phyloP scores from a whole-genome alignment of 805 yeast genomes.

The Spathaspora gorwiae region DNA sequence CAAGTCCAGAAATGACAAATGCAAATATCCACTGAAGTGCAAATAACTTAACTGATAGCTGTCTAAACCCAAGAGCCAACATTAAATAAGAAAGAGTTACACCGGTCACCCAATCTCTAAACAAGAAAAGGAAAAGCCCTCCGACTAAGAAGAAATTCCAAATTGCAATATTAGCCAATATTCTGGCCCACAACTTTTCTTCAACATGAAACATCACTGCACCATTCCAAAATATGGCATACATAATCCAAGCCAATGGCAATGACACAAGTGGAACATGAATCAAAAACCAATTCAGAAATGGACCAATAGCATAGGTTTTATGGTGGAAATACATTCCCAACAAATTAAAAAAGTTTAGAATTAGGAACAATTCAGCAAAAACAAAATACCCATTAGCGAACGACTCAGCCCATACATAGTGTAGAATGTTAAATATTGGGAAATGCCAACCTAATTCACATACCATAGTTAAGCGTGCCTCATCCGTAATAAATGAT shows the following conservation, averaged over 20 bases:
- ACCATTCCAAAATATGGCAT: conserved; percentile 80
- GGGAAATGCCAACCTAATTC: conserved; percentile 60
- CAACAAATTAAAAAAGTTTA: conserved; percentile 58
- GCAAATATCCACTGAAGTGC: conserved; percentile 89
- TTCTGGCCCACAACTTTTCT: conserved; percentile 53
- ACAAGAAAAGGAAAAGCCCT: conserved; percentile 48
- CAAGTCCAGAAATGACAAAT: conserved; percentile 54
- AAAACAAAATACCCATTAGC: conserved; percentile 53
- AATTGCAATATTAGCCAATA: conserved; percentile 66
- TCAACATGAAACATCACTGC: conserved; percentile 67
- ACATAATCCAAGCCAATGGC: conserved; percentile 72
- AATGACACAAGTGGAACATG: conserved; percentile 66
- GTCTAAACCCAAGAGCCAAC: conserved; percentile 68
- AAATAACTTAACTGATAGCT: conserved; percentile 60
- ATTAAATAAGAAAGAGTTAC: conserved; percentile 52
- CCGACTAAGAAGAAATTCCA: conserved; percentile 78
- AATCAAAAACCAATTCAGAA: conserved; percentile 49
- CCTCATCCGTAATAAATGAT: conserved; percentile 32
- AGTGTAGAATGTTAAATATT: conserved; percentile 54
- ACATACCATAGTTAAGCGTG: conserved; percentile 1
- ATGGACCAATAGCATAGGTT: conserved; percentile 52
- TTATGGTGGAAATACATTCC: conserved; percentile 54
- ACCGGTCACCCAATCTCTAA: conserved; percentile 69
- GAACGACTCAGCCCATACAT: conserved; percentile 63
- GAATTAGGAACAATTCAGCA: conserved; percentile 52